Conservation (phyloP, 1,284 basidiomycete species). For the Microstroma glucosiphilum region DNA sequence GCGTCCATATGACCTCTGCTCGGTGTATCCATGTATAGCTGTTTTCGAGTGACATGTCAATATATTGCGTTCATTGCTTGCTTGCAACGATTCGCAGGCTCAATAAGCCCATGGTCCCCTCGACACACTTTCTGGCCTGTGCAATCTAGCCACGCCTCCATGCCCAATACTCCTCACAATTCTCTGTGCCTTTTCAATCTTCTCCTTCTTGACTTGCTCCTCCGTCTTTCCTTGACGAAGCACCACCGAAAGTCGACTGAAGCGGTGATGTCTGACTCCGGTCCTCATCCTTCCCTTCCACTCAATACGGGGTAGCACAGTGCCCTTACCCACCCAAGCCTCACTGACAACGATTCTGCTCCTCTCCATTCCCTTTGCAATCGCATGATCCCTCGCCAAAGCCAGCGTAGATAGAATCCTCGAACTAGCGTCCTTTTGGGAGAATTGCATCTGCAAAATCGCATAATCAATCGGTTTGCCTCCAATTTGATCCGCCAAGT, state of each 20-base stretch:
- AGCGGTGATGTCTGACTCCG: conserved; percentile 72
- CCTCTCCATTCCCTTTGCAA: conserved; percentile 69
- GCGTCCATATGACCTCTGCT: too few relatives aligned
- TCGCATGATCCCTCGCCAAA: conserved; percentile 79
- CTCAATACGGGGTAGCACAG: conserved; percentile 66
- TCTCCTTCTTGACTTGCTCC: conserved; percentile 63
- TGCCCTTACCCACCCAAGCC: conserved; percentile 87
- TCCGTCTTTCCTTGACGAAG: conserved; percentile 76
- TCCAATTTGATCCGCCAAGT: conserved; percentile 76
- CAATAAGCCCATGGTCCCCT: too few relatives aligned
- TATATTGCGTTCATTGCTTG: too few relatives aligned
- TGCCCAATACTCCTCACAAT: conserved; percentile 71
- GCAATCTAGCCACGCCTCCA: conserved; percentile 32
- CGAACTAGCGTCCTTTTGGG: conserved; percentile 76
- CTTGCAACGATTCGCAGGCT: too few relatives aligned
- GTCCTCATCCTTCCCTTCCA: conserved; percentile 75
- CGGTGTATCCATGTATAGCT: too few relatives aligned
- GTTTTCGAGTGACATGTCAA: too few relatives aligned
- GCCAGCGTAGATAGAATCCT: conserved; percentile 82
- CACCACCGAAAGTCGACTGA: conserved; percentile 70
- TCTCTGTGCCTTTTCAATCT: conserved; percentile 64
- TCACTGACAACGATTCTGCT: conserved; percentile 77
- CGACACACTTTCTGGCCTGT: too few relatives aligned
- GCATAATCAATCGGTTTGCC: conserved; percentile 64
- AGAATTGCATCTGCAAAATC: conserved; percentile 92